Conservation (phyloP, 2,329 filamentous ascomycete species). For the Metarhizium anisopliae region DNA sequence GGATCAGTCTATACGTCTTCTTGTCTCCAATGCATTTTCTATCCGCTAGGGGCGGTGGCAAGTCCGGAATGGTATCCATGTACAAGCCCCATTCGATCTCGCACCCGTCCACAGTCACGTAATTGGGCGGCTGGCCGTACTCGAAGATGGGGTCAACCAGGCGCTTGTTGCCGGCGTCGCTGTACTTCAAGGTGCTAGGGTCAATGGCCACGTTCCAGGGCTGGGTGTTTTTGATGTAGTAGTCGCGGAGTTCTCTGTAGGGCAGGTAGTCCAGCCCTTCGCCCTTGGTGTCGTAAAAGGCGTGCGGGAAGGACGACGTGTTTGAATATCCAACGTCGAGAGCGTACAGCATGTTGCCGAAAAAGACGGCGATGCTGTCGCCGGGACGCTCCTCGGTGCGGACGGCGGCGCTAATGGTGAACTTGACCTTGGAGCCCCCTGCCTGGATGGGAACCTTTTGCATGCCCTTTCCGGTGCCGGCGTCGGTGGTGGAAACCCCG, state of each 20-base stretch:
- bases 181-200: slow-evolving; percentile 16
- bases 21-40: slow-evolving; percentile 16
- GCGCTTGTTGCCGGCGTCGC: slow-evolving; percentile 10
- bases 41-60: slow-evolving; percentile 6
- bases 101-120: slow-evolving; percentile 27
- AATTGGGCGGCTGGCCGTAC: slow-evolving; percentile 22
- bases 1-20: slow-evolving; percentile 26
- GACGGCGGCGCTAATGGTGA: slow-evolving; percentile 11
- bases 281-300: slow-evolving; percentile 10
- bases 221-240: slow-evolving; percentile 22
- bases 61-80: slow-evolving; percentile 22
- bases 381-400: slow-evolving; percentile 16
- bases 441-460: slow-evolving; percentile 11
- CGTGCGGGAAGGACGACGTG: slow-evolving; percentile 14
- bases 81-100: slow-evolving; percentile 26
- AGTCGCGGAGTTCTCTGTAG: slow-evolving; percentile 18
- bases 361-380: slow-evolving; percentile 32
- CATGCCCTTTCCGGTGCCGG: slow-evolving; percentile 12
- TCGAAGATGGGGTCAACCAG: slow-evolving; percentile 19
- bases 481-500: background rate
- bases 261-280: slow-evolving; percentile 11
- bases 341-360: slow-evolving; percentile 34
- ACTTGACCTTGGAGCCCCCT: slow-evolving; percentile 11
- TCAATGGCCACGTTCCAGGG: slow-evolving; percentile 22
- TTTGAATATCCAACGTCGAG: slow-evolving; percentile 24